Conservation (phyloP, 768 basidiomycete species). For the Auriscalpium vulgare region DNA sequence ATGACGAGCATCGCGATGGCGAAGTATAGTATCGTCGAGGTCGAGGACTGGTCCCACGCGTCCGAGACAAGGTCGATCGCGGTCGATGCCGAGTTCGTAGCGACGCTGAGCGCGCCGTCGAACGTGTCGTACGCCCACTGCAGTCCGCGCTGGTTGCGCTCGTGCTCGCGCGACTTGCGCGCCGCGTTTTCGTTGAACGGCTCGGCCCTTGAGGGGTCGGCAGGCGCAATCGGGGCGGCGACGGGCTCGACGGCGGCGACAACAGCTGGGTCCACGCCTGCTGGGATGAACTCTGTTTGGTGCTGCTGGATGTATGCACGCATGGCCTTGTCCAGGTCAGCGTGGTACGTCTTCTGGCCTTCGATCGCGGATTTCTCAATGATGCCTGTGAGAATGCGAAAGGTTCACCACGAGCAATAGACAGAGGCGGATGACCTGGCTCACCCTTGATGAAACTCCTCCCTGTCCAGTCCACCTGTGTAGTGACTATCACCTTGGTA, state of each 20-base stretch:
- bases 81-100: constrained; percentile 56
- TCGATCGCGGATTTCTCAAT: constrained; percentile 89
- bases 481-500: constrained; percentile 78
- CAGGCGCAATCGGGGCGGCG: constrained; percentile 15
- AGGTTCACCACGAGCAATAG: too few species aligned
- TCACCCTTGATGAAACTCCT: constrained; percentile 93
- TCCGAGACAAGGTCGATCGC: constrained; percentile 74
- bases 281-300: constrained; percentile 81
- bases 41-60: constrained; percentile 70
- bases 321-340: constrained; percentile 79
- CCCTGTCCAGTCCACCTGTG: constrained; percentile 93
- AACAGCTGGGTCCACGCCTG: constrained; percentile 61
- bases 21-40: constrained; percentile 64
- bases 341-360: constrained; percentile 84
- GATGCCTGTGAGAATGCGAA: constrained; percentile 49
- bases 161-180: constrained; percentile 52
- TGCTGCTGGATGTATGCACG: constrained; percentile 84
- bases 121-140: constrained; percentile 90
- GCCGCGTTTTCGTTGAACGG: constrained; percentile 28
- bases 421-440: constrained; percentile 3
- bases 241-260: constrained; percentile 36
- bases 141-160: constrained; percentile 62
- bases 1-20: constrained; percentile 66
- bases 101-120: constrained; percentile 68
- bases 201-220: constrained; percentile 8